Percentiles rank a stretch among this genome's conserved stretches.
phyloP scores from a whole-genome alignment of 768 basidiomycete species.

The Pleurotus giganteus region DNA sequence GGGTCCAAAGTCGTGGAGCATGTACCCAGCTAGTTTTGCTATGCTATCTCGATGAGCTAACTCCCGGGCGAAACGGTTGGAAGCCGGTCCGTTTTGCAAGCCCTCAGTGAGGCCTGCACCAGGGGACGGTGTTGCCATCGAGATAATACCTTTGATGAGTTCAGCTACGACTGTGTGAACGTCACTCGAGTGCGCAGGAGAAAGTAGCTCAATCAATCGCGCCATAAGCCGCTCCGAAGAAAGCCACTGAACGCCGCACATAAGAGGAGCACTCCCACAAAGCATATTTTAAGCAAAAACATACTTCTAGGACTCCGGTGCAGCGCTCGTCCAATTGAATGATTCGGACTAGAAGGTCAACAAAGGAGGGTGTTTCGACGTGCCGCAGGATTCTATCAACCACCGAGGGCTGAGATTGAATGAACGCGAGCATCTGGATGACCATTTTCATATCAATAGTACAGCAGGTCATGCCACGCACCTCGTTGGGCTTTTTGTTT shows the following conservation, averaged over 20 bases:
- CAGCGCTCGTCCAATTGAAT: slow-evolving; percentile 89
- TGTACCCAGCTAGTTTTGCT: slow-evolving; percentile 69
- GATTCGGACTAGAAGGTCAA: slow-evolving; percentile 88
- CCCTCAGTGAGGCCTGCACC: slow-evolving; percentile 70
- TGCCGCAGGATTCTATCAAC: slow-evolving; percentile 82
- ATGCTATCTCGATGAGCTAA: slow-evolving; percentile 74
- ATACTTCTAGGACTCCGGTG: slow-evolving; percentile 82
- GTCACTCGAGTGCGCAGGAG: slow-evolving; percentile 70
- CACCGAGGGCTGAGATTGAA: slow-evolving; percentile 77
- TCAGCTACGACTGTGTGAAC: slow-evolving; percentile 88
- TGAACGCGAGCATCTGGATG: slow-evolving; percentile 86
- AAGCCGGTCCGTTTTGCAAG: slow-evolving; percentile 67
- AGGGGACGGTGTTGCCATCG: slow-evolving; percentile 88
- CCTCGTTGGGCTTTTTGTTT: slow-evolving; percentile 86
- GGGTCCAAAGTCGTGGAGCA: slow-evolving; percentile 62
- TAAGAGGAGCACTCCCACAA: slow-evolving; percentile 27
- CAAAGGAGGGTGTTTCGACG: slow-evolving; percentile 86
- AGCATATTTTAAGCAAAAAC: slow-evolving; percentile 32
- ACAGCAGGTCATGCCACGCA: slow-evolving; percentile 24
- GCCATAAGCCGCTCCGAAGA: slow-evolving; percentile 81
- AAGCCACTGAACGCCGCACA: slow-evolving; percentile 65
- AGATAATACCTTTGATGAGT: slow-evolving; percentile 91
- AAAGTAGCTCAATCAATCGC: slow-evolving; percentile 77
- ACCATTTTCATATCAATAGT: slow-evolving; percentile 31
- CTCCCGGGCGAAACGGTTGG: slow-evolving; percentile 88